Percentiles rank a stretch among this genome's conserved stretches.
Conservation (phyloP, 2,329 filamentous ascomycete species). For the Aspergillus unguis region DNA sequence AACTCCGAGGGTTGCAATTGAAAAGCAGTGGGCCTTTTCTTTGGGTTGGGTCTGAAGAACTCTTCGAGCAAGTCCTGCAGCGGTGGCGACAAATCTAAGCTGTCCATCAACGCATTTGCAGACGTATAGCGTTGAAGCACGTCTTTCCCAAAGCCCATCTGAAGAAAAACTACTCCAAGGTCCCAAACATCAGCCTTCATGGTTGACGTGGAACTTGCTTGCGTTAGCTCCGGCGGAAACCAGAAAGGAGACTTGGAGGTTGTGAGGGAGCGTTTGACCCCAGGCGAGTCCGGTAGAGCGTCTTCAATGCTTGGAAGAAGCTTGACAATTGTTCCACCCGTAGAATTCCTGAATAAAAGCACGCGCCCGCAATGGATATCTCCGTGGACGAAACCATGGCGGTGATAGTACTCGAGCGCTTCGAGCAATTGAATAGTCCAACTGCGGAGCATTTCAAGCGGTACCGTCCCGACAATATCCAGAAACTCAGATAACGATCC, state of each 20-base stretch:
- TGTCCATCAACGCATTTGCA: conserved; percentile 69
- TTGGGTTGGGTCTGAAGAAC: conserved; percentile 80
- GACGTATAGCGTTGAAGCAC: conserved; percentile 74
- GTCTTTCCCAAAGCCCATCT: conserved; percentile 88
- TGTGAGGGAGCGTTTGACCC: conserved; percentile 31
- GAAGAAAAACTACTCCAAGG: conserved; percentile 82
- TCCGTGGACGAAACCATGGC: conserved; percentile 77
- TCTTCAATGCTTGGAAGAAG: conserved; percentile 48
- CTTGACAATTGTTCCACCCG: conserved; percentile 66
- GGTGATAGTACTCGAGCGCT: conserved; percentile 81
- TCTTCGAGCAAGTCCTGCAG: conserved; percentile 76
- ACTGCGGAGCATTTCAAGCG: conserved; percentile 71
- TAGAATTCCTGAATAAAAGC: conserved; percentile 67
- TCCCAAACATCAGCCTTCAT: conserved; percentile 94
- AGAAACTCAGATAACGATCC: conserved; percentile 80
- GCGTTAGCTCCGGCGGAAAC: conserved; percentile 73
- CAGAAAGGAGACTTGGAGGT: conserved; percentile 77
- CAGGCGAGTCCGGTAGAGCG: conserved; percentile 50
- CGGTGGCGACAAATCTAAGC: conserved; percentile 67
- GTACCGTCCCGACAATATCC: conserved; percentile 70
- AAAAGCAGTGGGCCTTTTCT: conserved; percentile 81
- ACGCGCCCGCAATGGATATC: conserved; percentile 78
- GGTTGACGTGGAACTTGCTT: conserved; percentile 53
- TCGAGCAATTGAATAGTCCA: conserved; percentile 93
- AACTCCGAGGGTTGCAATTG: conserved; percentile 58